phyloP scores from a whole-genome alignment of 257 asterid species.

The Gardenia jasminoides region DNA sequence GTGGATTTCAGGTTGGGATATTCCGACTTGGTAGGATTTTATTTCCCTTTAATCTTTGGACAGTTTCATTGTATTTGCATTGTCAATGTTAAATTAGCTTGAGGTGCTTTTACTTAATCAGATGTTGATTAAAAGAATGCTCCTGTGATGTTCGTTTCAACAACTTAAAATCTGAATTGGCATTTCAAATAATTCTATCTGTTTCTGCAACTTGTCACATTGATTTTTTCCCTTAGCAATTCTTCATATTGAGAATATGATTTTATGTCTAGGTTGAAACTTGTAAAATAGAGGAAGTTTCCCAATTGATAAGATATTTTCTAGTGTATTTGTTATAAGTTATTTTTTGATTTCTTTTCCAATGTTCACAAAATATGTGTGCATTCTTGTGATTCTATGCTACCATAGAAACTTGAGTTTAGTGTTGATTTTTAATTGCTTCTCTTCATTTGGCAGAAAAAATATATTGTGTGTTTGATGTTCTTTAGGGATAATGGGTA shows the following conservation, averaged over 20 bases:
- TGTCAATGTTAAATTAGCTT: no score
- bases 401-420: background rate
- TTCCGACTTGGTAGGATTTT: background rate
- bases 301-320: no score
- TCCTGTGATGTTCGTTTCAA: background rate
- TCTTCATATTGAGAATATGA: background rate
- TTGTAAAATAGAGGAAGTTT: background rate
- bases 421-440: background rate
- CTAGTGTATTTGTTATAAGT: no score
- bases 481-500: slow-evolving; percentile 30
- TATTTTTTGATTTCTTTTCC: background rate
- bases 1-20: background rate
- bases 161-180: background rate
- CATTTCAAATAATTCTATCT: background rate
- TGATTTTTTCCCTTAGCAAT: background rate
- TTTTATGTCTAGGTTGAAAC: background rate
- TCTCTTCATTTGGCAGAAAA: background rate
- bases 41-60: background rate
- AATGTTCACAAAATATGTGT: background rate
- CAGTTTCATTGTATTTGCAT: no score
- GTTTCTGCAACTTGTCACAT: background rate
- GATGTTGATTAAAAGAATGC: background rate
- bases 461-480: background rate
- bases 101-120: no score
- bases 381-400: background rate